phyloP scores from a whole-genome alignment of 257 asterid genomes.

The Lithospermum erythrorhizon region DNA sequence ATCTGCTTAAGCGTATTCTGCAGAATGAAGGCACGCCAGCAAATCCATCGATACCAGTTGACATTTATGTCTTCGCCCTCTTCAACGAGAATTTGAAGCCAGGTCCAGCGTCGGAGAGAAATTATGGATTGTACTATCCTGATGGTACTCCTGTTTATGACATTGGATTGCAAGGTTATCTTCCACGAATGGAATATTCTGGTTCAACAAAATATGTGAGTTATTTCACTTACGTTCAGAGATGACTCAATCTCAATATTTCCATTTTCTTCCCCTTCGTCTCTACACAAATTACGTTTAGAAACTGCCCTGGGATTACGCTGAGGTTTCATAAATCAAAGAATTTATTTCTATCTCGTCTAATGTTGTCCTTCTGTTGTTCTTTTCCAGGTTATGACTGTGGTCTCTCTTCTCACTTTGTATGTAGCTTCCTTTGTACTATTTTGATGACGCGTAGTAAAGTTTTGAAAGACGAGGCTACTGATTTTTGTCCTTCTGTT shows the following conservation, averaged over 20 bases:
- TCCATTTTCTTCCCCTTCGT: background rate
- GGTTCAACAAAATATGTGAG: slow-evolving; percentile 43
- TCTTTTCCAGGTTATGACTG: background rate
- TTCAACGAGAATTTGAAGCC: slow-evolving; percentile 81
- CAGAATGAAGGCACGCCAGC: slow-evolving; percentile 76
- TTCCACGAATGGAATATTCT: slow-evolving; percentile 61
- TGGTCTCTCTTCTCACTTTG: slow-evolving; percentile 11
- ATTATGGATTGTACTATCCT: slow-evolving; percentile 76
- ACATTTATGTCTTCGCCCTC: slow-evolving; percentile 72
- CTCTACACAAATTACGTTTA: background rate
- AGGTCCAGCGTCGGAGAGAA: slow-evolving; percentile 90
- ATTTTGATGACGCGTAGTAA: slow-evolving; percentile 4
- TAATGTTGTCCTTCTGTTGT: no score
- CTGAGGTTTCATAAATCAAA: no score
- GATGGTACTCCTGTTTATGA: slow-evolving; percentile 72
- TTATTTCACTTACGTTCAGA: background rate
- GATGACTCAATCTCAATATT: background rate
- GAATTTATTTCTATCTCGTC: no score
- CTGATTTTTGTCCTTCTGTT: slow-evolving; percentile 6
- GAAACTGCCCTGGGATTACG: no score
- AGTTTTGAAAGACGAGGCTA: slow-evolving; percentile 14
- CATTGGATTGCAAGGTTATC: slow-evolving; percentile 48
- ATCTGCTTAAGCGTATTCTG: slow-evolving; percentile 39
- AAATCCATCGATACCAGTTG: slow-evolving; percentile 49
- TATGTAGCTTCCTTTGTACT: slow-evolving; percentile 20